Conservation (phyloP, 2,329 filamentous ascomycete species). For the Gyromitra esculenta region DNA sequence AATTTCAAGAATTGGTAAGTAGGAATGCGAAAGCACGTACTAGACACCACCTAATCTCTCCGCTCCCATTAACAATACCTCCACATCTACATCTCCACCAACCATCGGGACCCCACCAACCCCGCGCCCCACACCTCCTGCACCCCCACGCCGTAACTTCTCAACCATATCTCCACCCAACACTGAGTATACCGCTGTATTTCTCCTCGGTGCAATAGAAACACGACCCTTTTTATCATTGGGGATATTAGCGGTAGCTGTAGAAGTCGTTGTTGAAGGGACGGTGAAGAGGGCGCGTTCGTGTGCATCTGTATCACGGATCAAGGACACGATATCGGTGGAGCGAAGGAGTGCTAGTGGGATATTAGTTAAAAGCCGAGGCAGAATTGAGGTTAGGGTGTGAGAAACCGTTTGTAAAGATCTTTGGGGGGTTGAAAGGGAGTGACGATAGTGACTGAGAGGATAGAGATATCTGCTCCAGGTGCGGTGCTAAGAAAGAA, state of each 20-base stretch:
- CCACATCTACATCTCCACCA: conserved; percentile 82
- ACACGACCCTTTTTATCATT: conserved; percentile 62
- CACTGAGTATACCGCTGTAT: conserved; percentile 88
- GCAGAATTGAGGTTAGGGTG: background rate
- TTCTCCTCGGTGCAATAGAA: conserved; percentile 69
- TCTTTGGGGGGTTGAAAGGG: conserved; percentile 82
- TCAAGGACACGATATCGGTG: conserved; percentile 91
- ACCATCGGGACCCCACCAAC: conserved; percentile 59
- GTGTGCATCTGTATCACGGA: conserved; percentile 93
- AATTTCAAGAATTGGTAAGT: background rate
- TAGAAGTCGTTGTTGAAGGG: conserved; percentile 69
- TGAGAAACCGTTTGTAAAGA: conserved; percentile 77
- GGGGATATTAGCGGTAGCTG: conserved; percentile 61
- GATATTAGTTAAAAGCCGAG: conserved; percentile 6
- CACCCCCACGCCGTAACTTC: conserved; percentile 73
- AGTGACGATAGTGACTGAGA: conserved; percentile 44
- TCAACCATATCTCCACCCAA: conserved; percentile 87
- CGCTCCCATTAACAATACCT: conserved; percentile 82
- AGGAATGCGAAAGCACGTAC: conserved; percentile 61
- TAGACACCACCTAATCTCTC: conserved; percentile 92
- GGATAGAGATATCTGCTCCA: conserved; percentile 48
- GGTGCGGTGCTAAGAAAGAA: conserved; percentile 49
- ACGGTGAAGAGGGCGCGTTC: conserved; percentile 95
- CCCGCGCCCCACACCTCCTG: conserved; percentile 66
- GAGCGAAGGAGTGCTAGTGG: conserved; percentile 77